A percentile compares a stretch with the other conserved stretches of the same genome.
These are phyloP conservation scores for Chrysosporium queenslandicum DNA, from an alignment of 2,329 filamentous ascomycete species.

Conservation along the genomic window DNA sequence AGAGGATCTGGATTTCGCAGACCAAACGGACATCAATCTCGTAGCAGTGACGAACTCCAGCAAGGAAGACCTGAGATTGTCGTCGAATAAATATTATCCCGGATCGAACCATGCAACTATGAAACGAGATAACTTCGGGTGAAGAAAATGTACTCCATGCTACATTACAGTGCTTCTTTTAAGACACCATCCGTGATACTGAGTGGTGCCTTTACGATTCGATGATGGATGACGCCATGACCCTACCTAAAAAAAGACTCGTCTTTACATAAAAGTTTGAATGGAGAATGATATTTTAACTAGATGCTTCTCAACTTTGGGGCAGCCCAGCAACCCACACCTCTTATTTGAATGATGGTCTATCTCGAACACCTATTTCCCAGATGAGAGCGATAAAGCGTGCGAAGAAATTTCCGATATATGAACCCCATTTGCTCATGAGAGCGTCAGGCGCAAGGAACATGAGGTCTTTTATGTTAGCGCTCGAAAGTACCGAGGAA, in stretches of 20 bases:
- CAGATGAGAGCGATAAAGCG: conserved; percentile 8
- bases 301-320: conserved; percentile 20
- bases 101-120: conserved; percentile 13
- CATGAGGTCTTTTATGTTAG: conserved; percentile 4
- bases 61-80: conserved; percentile 52
- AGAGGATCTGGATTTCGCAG: conserved; percentile 49
- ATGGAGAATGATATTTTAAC: conserved; percentile 13
- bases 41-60: conserved; percentile 54
- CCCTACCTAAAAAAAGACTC: conserved; percentile 21
- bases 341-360: conserved; percentile 4
- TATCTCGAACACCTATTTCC: not conserved
- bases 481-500: not conserved
- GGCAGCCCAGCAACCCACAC: conserved; percentile 28
- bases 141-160: conserved; percentile 25
- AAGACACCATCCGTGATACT: conserved; percentile 33
- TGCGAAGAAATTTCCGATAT: conserved; percentile 7
- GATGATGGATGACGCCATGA: conserved; percentile 42
- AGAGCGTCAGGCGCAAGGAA: conserved; percentile 11
- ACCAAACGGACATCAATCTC: conserved; percentile 52
- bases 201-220: conserved; percentile 38
- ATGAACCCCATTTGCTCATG: conserved; percentile 7
- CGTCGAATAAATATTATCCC: conserved; percentile 45
- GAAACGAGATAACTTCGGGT: conserved; percentile 18
- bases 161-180: conserved; percentile 32
- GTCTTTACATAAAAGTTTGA: conserved; percentile 12